Conservation (phyloP, 1,284 basidiomycete genomes). For the Naganishia sp. region DNA sequence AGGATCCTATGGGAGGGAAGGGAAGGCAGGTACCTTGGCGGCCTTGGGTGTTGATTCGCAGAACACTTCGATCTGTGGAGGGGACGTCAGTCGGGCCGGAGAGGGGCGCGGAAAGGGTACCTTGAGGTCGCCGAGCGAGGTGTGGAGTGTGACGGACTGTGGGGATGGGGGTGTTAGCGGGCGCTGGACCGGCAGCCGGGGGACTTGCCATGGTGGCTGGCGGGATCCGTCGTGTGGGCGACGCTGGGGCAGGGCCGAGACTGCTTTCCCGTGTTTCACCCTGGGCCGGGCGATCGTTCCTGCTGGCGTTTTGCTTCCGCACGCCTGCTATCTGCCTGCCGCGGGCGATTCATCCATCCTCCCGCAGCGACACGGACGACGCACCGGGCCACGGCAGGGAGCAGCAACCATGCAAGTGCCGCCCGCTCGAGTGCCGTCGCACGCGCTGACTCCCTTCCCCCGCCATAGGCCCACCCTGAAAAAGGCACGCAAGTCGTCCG, state of each 20-base stretch:
- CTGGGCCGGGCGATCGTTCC: too few relatives aligned
- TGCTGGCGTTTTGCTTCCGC: neutral
- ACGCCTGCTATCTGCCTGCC: neutral
- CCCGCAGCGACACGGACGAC: too few relatives aligned
- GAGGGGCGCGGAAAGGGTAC: neutral
- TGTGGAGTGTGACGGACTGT: constrained; percentile 90
- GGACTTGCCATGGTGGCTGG: neutral
- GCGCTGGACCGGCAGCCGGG: too few relatives aligned
- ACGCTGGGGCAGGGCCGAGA: too few relatives aligned
- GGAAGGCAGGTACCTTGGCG: constrained; percentile 68
- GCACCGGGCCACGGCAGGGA: too few relatives aligned
- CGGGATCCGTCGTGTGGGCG: neutral
- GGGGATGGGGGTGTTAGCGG: neutral
- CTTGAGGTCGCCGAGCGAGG: constrained; percentile 91
- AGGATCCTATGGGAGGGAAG: neutral
- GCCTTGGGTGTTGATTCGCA: constrained; percentile 93
- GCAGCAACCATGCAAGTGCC: neutral
- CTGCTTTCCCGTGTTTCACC: too few relatives aligned
- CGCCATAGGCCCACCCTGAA: constrained; percentile 9
- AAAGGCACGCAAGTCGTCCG: constrained; percentile 13
- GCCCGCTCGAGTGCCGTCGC: too few relatives aligned
- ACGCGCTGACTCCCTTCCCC: neutral
- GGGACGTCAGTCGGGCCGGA: constrained; percentile 1
- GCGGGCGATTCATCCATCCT: too few relatives aligned
- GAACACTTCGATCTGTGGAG: constrained; percentile 83